phyloP scores from a whole-genome alignment of 345 rosid species.

The Salix arbutifolia region DNA sequence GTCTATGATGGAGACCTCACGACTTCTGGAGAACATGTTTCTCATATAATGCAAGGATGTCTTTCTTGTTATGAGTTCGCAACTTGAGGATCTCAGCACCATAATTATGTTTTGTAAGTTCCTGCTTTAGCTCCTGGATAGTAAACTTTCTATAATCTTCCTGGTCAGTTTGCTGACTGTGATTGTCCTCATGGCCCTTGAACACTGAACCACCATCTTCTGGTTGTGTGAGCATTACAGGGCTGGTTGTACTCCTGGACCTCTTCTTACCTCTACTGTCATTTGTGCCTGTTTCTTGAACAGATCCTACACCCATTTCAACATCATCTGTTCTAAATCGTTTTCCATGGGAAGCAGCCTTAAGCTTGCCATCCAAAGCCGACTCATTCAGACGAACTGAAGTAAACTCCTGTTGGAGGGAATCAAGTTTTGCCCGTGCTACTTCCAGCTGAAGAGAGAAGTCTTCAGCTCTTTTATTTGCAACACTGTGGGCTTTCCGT shows the following conservation, averaged over 20 bases:
- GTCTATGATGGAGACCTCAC: constrained; percentile 5
- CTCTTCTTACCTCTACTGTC: constrained; percentile 63
- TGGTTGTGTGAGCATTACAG: constrained; percentile 32
- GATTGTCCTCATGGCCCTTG: constrained; percentile 56
- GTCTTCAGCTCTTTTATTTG: constrained; percentile 73
- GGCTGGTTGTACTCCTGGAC: constrained; percentile 62
- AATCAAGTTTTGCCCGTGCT: constrained; percentile 77
- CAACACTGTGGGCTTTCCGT: constrained; percentile 67
- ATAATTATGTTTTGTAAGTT: constrained; percentile 73
- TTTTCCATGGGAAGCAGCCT: constrained; percentile 68
- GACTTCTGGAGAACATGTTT: constrained; percentile 62
- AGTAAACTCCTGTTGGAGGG: constrained; percentile 77
- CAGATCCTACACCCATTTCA: constrained; percentile 64
- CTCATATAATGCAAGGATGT: constrained; percentile 77
- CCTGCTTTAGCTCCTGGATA: constrained; percentile 73
- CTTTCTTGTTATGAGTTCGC: constrained; percentile 75
- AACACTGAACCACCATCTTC: constrained; percentile 71
- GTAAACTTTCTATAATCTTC: constrained; percentile 79
- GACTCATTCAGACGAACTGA: constrained; percentile 78
- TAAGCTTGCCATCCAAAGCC: constrained; percentile 75
- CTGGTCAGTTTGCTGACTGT: constrained; percentile 50
- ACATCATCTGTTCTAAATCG: constrained; percentile 54
- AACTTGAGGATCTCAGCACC: constrained; percentile 76
- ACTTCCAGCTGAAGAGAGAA: constrained; percentile 77
- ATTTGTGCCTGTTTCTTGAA: constrained; percentile 46